phyloP scores from a whole-genome alignment of 2,329 filamentous ascomycete species.

The Fusarium veterinarium region DNA sequence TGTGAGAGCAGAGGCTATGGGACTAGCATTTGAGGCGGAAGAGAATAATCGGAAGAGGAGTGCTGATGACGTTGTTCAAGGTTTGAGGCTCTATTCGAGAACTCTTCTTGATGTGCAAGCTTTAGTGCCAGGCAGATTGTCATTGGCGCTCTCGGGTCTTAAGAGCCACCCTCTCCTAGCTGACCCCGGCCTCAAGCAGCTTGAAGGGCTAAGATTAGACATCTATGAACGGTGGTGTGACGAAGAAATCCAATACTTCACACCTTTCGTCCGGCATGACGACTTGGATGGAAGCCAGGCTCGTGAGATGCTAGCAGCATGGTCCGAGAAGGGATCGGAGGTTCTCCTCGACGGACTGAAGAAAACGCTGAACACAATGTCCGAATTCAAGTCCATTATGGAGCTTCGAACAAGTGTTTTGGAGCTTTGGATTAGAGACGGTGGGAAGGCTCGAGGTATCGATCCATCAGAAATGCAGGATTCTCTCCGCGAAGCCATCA shows the following conservation, averaged over 20 bases:
- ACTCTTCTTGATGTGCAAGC: constrained; percentile 83
- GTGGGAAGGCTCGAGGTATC: constrained; percentile 72
- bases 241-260: constrained; percentile 85
- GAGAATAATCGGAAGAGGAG: constrained; percentile 55
- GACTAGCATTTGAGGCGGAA: constrained; percentile 66
- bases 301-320: constrained; percentile 69
- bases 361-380: constrained; percentile 67
- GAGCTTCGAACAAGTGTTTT: constrained; percentile 76
- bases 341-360: constrained; percentile 71
- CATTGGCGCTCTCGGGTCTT: constrained; percentile 74
- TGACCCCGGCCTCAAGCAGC: constrained; percentile 72
- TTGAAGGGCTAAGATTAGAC: constrained; percentile 81
- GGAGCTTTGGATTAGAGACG: constrained; percentile 79
- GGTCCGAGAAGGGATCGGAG: constrained; percentile 71
- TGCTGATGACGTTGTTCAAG: constrained; percentile 66
- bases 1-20: constrained; percentile 76
- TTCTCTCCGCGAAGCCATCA: constrained; percentile 75
- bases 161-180: constrained; percentile 78
- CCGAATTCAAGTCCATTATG: constrained; percentile 76
- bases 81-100: constrained; percentile 78
- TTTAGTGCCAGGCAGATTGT: constrained; percentile 77
- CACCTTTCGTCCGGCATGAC: constrained; percentile 86
- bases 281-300: constrained; percentile 73
- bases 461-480: constrained; percentile 76
- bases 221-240: constrained; percentile 83